phyloP scores from a whole-genome alignment of 2,329 filamentous ascomycete genomes.

The Cytospora chrysosperma region DNA sequence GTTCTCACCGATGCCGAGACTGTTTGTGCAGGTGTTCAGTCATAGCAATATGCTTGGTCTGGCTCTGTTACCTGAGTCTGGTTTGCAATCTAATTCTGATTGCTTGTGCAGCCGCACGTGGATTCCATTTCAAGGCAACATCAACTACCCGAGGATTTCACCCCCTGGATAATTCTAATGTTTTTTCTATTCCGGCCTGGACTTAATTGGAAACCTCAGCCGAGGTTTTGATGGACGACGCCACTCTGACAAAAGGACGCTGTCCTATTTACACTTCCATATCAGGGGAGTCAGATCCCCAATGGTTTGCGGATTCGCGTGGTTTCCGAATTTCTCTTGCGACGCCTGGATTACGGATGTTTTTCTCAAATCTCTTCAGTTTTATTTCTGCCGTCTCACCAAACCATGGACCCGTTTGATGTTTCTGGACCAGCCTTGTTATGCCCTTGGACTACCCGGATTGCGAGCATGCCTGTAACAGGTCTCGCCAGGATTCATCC shows the following conservation, averaged over 20 bases:
- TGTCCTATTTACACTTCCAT: neutral
- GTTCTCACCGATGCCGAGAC: neutral
- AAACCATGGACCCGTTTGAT: slow-evolving; percentile 1
- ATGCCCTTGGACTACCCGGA: slow-evolving; percentile 20
- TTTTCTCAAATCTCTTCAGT: neutral
- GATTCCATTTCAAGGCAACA: neutral
- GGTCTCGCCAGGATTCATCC: slow-evolving; percentile 13
- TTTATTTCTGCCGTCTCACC: neutral
- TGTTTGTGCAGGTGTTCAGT: neutral
- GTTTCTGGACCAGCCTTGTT: neutral
- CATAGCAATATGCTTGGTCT: slow-evolving; percentile 3
- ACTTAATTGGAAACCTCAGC: neutral
- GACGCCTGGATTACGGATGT: neutral
- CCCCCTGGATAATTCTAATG: neutral
- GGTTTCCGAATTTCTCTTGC: neutral
- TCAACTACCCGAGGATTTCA: neutral
- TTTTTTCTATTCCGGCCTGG: neutral
- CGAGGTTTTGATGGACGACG: neutral
- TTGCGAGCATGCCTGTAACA: slow-evolving; percentile 5
- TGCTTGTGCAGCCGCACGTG: slow-evolving; percentile 22
- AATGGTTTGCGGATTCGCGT: neutral
- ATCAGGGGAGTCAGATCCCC: neutral
- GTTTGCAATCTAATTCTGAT: slow-evolving; percentile 22
- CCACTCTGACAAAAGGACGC: neutral
- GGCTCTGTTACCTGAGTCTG: slow-evolving; percentile 13